Conservation (phyloP, 2,329 filamentous ascomycete genomes). For the Trichoderma oligosporum region DNA sequence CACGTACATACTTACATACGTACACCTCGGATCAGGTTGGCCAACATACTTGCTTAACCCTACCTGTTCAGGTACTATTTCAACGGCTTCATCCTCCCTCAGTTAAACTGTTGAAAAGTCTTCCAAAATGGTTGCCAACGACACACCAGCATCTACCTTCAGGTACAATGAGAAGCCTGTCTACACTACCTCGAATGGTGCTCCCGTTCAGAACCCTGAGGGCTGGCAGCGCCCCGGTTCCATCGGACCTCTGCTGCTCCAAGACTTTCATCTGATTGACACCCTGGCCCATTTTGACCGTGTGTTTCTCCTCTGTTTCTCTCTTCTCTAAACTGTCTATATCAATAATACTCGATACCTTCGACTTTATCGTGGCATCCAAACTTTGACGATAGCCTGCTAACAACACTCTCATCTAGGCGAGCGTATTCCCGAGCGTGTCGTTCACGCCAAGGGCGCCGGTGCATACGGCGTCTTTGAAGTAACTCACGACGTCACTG, state of each 20-base stretch:
- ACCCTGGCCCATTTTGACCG: constrained; percentile 53
- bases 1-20: not conserved
- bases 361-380: not conserved
- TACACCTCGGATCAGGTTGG: too few species aligned
- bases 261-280: constrained; percentile 64
- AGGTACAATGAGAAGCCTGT: constrained; percentile 56
- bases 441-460: constrained; percentile 35
- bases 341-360: not conserved
- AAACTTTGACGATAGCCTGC: not conserved
- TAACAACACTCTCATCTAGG: constrained; percentile 21
- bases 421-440: constrained; percentile 48
- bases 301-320: not conserved
- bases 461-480: constrained; percentile 57
- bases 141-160: constrained; percentile 43
- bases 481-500: constrained; percentile 53
- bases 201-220: constrained; percentile 50
- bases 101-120: not conserved
- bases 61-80: not conserved
- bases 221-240: constrained; percentile 49
- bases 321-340: not conserved
- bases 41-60: too few species aligned
- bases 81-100: not conserved
- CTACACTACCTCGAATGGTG: constrained; percentile 59
- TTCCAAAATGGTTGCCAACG: constrained; percentile 41
- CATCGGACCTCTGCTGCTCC: constrained; percentile 58